phyloP scores from a whole-genome alignment of 2,329 filamentous ascomycete genomes.

The Diaporthe humulicola region DNA sequence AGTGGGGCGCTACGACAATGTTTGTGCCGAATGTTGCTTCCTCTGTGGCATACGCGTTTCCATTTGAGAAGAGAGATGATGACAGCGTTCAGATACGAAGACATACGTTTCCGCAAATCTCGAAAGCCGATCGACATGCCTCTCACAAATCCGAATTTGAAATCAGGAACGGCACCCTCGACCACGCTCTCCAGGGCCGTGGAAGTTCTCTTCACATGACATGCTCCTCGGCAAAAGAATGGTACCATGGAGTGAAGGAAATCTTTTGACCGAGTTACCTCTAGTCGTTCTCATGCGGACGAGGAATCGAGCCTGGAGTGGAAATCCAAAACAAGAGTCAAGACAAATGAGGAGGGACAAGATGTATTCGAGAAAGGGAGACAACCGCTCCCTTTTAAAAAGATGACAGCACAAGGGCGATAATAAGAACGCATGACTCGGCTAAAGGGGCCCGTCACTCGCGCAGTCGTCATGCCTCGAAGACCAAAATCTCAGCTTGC shows the following conservation, averaged over 20 bases:
- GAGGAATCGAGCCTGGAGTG: no score
- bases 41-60: background rate
- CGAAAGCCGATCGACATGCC: background rate
- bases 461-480: background rate
- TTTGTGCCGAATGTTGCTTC: background rate
- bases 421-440: background rate
- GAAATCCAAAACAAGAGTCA: background rate
- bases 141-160: background rate
- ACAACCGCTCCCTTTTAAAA: background rate
- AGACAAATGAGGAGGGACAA: background rate
- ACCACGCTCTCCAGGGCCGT: background rate
- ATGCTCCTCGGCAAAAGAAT: no score
- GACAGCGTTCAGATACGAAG: background rate
- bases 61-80: background rate
- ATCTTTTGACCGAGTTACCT: rapidly evolving
- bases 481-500: background rate
- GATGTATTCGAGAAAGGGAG: background rate
- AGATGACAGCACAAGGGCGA: background rate
- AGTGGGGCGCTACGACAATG: background rate
- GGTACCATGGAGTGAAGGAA: background rate
- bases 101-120: background rate
- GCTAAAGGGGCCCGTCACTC: background rate
- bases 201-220: background rate
- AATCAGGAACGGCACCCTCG: background rate
- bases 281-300: background rate